Conservation (phyloP, 1,284 basidiomycete species). For the Moesziomyces sp. region DNA sequence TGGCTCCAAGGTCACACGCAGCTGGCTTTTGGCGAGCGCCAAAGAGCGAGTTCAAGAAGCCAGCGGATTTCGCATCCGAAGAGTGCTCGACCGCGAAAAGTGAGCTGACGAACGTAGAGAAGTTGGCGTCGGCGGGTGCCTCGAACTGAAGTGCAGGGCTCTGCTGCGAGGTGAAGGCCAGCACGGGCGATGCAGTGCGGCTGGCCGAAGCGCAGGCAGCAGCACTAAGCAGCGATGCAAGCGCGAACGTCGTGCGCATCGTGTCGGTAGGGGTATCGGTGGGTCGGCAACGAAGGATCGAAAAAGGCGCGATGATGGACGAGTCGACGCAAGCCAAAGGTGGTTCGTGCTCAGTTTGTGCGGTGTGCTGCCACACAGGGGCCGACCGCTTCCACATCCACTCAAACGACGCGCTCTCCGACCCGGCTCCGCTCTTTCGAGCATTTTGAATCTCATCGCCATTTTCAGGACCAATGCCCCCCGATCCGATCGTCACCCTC, state of each 20-base stretch:
- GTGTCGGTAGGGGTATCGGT: not conserved
- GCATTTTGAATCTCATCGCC: not conserved
- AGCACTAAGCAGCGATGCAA: slow-evolving; percentile 25
- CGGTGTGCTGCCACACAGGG: not conserved
- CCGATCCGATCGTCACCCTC: not conserved
- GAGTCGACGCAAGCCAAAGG: not conserved
- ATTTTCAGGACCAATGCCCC: not conserved
- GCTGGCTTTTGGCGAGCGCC: slow-evolving; percentile 8
- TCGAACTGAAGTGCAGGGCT: slow-evolving; percentile 17
- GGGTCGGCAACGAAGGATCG: not conserved
- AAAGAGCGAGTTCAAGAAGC: slow-evolving; percentile 31
- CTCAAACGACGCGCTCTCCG: not conserved
- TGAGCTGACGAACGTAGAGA: slow-evolving; percentile 20
- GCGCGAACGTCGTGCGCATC: slow-evolving; percentile 29
- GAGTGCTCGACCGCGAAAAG: slow-evolving; percentile 27
- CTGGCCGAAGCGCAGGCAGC: slow-evolving; percentile 29
- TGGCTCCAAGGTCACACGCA: slow-evolving; percentile 28
- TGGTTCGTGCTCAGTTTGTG: not conserved
- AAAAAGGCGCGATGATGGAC: not conserved
- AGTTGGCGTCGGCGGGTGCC: slow-evolving; percentile 17
- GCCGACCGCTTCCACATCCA: no score
- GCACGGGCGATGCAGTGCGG: slow-evolving; percentile 19
- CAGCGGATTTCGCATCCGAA: slow-evolving; percentile 8
- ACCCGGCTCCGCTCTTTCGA: not conserved
- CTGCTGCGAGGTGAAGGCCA: slow-evolving; percentile 40